Evolutionary conservation across 768 basidiomycete species (phyloP).

Genomic region (Tylopilus sp.): DNA sequence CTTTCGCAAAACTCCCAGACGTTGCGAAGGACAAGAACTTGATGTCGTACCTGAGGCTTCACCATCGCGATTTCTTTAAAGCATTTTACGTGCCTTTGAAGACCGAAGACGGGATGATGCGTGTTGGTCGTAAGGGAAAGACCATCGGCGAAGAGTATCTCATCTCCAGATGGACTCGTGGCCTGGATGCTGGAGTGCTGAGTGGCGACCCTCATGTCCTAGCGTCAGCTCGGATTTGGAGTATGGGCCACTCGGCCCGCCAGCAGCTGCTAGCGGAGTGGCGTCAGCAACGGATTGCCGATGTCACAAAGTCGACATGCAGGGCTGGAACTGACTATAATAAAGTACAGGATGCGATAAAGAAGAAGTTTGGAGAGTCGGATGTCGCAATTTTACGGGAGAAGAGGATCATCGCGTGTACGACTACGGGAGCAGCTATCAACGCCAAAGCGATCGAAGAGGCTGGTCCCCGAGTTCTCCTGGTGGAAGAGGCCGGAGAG

Average conservation of each 20-base stretch:
- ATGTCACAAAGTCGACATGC: slow-evolving; percentile 32
- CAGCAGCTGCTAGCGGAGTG: slow-evolving; percentile 30
- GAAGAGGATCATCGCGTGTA: slow-evolving; percentile 64
- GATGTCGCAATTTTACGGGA: slow-evolving; percentile 31
- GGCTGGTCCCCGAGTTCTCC: slow-evolving; percentile 45
- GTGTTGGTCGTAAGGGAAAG: slow-evolving; percentile 41
- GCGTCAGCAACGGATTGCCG: slow-evolving; percentile 32
- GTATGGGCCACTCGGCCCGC: slow-evolving; percentile 40
- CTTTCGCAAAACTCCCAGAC: slow-evolving; percentile 11
- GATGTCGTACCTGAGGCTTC: slow-evolving; percentile 42
- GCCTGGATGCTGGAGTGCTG: slow-evolving; percentile 44
- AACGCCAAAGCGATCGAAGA: slow-evolving; percentile 43
- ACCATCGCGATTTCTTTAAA: slow-evolving; percentile 38
- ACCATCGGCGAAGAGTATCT: slow-evolving; percentile 40
- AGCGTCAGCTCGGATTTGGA: slow-evolving; percentile 37
- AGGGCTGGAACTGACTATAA: slow-evolving; percentile 36
- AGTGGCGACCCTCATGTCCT: slow-evolving; percentile 22
- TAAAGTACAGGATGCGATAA: slow-evolving; percentile 29
- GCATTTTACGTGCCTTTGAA: slow-evolving; percentile 47
- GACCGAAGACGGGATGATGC: too few relatives aligned
- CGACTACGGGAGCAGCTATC: slow-evolving; percentile 68
- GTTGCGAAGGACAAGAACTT: slow-evolving; percentile 28
- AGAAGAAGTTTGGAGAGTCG: slow-evolving; percentile 32
- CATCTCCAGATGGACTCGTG: slow-evolving; percentile 44
- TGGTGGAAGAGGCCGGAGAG: slow-evolving; percentile 73